These are phyloP conservation scores for Neurospora intermedia DNA, from an alignment of 495 filamentous ascomycete species.

Conservation along the genomic window DNA sequence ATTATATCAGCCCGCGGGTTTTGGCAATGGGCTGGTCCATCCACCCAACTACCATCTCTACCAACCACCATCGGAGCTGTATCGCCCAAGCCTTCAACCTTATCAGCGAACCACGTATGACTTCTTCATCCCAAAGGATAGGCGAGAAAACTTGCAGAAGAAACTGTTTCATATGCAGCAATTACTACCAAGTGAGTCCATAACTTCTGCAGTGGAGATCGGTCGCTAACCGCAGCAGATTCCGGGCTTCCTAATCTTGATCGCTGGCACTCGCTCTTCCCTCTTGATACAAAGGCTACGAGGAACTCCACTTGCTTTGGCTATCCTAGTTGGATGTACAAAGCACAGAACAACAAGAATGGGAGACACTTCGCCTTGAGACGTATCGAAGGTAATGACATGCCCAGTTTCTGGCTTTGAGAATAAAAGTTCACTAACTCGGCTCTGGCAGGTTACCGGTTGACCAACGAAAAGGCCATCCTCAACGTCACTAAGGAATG, in stretches of 20 bases:
- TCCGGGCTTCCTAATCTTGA: conserved; percentile 70
- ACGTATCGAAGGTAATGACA: conserved; percentile 55
- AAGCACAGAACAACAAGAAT: conserved; percentile 81
- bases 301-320: conserved; percentile 69
- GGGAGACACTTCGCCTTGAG: conserved; percentile 76
- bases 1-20: conserved; percentile 37
- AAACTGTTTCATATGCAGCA: conserved; percentile 79
- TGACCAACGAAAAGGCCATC: conserved; percentile 84
- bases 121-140: conserved; percentile 75
- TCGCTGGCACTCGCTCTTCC: conserved; percentile 80
- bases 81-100: conserved; percentile 61
- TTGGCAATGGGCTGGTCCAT: conserved; percentile 45
- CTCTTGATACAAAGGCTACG: conserved; percentile 66
- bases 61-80: conserved; percentile 64
- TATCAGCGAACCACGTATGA: conserved; percentile 82
- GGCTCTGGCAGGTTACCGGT: conserved; percentile 33
- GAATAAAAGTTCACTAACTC: not conserved
- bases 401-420: not conserved
- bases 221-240: conserved; percentile 13
- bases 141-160: conserved; percentile 81
- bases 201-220: no score
- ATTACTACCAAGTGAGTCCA: conserved; percentile 61
- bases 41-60: conserved; percentile 92
- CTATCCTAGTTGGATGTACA: conserved; percentile 87
- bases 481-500: conserved; percentile 70